phyloP scores from a whole-genome alignment of 805 yeast species.

The Wickerhamomyces silvicola region DNA sequence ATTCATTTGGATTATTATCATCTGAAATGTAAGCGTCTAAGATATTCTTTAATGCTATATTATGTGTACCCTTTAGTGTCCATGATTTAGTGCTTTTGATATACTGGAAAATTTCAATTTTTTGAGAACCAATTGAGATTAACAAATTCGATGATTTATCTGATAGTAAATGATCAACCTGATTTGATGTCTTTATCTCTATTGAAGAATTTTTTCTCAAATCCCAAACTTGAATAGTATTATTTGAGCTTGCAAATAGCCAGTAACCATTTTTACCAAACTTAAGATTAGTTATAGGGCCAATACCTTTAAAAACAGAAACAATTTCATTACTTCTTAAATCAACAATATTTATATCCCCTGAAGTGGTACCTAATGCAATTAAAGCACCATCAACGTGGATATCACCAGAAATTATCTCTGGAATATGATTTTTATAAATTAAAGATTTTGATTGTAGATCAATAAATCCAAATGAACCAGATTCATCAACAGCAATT shows the following conservation, averaged over 20 bases:
- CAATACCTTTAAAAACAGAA: conserved; percentile 14
- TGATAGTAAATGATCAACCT: too few relatives aligned
- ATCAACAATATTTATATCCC: conserved; percentile 28
- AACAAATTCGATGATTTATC: conserved; percentile 1
- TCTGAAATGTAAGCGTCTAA: neutral
- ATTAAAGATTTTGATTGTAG: conserved; percentile 1
- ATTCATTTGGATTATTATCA: neutral
- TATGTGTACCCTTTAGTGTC: neutral
- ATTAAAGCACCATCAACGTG: conserved; percentile 45
- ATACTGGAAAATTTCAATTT: neutral
- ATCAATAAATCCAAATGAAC: conserved; percentile 19
- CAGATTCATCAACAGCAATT: conserved; percentile 23
- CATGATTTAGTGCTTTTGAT: conserved; percentile 1
- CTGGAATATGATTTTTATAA: conserved; percentile 4
- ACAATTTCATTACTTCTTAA: conserved; percentile 28
- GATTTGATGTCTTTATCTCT: too few relatives aligned
- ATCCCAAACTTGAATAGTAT: conserved; percentile 38
- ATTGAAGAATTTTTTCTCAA: conserved; percentile 35
- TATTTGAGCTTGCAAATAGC: conserved; percentile 32
- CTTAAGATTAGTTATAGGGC: conserved; percentile 26
- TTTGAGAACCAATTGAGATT: neutral
- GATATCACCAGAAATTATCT: conserved; percentile 16
- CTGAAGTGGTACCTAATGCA: conserved; percentile 26
- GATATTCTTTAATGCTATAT: too few relatives aligned
- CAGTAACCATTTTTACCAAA: conserved; percentile 67